Conservation (phyloP, 2,329 filamentous ascomycete genomes). For the Alternaria metachromatica region DNA sequence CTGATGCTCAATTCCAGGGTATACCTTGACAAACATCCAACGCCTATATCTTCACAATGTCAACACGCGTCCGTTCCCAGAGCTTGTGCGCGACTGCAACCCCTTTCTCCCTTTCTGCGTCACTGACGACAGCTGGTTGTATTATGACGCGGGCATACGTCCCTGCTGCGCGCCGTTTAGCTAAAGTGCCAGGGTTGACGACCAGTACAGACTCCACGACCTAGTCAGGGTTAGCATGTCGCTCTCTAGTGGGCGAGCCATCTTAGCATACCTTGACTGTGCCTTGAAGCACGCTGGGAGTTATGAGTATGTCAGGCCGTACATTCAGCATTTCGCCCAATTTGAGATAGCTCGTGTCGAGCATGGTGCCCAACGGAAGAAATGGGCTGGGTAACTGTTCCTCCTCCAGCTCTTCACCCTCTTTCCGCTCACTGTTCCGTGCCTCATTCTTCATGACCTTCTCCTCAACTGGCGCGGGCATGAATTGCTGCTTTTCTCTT, state of each 20-base stretch:
- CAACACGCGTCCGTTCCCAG: slow-evolving; percentile 83
- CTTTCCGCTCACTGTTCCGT: slow-evolving; percentile 29
- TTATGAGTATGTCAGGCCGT: slow-evolving; percentile 81
- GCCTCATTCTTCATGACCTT: slow-evolving; percentile 63
- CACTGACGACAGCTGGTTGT: slow-evolving; percentile 66
- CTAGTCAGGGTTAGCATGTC: slow-evolving; percentile 53
- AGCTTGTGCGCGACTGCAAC: slow-evolving; percentile 73
- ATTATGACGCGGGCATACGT: slow-evolving; percentile 84
- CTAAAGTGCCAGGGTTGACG: slow-evolving; percentile 88
- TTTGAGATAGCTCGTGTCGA: slow-evolving; percentile 86
- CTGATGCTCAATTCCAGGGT: not conserved
- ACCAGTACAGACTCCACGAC: slow-evolving; percentile 89
- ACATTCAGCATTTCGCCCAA: slow-evolving; percentile 90
- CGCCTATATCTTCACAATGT: slow-evolving; percentile 75
- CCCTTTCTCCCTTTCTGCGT: slow-evolving; percentile 63
- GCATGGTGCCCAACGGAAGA: slow-evolving; percentile 68
- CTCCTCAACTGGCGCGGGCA: slow-evolving; percentile 42
- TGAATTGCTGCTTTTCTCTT: slow-evolving; percentile 70
- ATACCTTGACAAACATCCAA: not conserved
- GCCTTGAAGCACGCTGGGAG: slow-evolving; percentile 81
- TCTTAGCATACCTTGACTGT: slow-evolving; percentile 77
- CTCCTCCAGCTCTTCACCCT: slow-evolving; percentile 53
- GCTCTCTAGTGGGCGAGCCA: not conserved
- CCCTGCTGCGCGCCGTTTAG: slow-evolving; percentile 82
- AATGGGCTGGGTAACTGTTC: slow-evolving; percentile 54